phyloP scores from a whole-genome alignment of 163 green algal genomes.

The Scenedesmus sp. region DNA sequence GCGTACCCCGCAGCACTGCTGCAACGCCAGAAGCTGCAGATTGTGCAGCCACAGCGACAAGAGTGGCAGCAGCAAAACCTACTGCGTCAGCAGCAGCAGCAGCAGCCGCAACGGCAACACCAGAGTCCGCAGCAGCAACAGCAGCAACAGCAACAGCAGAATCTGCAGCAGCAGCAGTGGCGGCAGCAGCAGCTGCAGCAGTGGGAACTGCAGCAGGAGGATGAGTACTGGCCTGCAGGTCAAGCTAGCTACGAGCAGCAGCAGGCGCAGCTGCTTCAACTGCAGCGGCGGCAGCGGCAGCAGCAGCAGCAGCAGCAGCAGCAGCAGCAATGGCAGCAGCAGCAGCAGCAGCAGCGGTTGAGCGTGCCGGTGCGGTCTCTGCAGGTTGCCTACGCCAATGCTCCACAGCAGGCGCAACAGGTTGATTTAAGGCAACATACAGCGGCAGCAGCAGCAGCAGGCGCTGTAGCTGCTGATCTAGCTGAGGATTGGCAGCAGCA shows the following conservation, averaged over 20 bases:
- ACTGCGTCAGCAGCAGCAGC: neutral
- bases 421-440: neutral
- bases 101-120: constrained; percentile 8
- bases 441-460: constrained; percentile 4
- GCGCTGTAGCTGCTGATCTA: neutral
- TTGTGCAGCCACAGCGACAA: neutral
- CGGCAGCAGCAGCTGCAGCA: constrained; percentile 13
- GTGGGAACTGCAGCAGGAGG: neutral
- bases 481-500: constrained; percentile 23
- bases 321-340: neutral
- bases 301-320: neutral
- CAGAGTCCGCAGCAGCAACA: neutral
- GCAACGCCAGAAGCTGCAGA: neutral
- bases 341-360: neutral
- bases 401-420: too few species aligned
- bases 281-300: neutral
- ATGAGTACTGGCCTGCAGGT: neutral
- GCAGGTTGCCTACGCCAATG: too few species aligned
- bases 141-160: neutral
- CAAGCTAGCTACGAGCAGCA: neutral
- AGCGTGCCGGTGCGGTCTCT: too few species aligned
- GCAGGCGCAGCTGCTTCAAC: neutral
- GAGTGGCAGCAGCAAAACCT: neutral
- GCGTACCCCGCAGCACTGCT: neutral
- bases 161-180: neutral